A percentile compares a stretch with the other conserved stretches of the same genome.
Conservation (phyloP, 225 moss, liverwort and hornwort species). For the Marchantia polymorpha region DNA sequence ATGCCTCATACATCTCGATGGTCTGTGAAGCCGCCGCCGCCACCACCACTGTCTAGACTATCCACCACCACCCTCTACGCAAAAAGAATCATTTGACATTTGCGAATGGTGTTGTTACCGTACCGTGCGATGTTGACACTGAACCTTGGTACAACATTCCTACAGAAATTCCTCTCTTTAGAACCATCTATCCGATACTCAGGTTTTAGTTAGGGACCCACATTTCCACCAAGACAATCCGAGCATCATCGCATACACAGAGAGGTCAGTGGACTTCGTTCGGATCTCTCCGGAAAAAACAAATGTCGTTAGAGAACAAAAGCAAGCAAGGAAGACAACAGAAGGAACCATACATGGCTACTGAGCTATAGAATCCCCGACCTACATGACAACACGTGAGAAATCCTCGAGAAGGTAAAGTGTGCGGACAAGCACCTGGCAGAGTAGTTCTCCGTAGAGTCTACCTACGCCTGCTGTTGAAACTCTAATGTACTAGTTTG, state of each 20-base stretch:
- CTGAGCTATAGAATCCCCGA: background rate
- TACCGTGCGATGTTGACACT: background rate
- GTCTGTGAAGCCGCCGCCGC: too few relatives aligned
- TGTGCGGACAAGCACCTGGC: background rate
- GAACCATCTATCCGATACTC: background rate
- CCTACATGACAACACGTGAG: background rate
- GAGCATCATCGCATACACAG: background rate
- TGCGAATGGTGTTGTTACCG: background rate
- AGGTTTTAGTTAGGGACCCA: background rate
- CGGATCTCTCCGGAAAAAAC: background rate
- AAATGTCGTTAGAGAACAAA: background rate
- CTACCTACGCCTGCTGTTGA: background rate
- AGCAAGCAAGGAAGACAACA: background rate
- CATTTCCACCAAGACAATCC: background rate
- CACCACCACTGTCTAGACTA: background rate
- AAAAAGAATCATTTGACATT: background rate
- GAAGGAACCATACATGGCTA: background rate
- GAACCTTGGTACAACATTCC: background rate
- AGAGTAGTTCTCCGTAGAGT: too few relatives aligned
- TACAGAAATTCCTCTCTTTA: background rate
- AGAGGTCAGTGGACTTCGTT: background rate
- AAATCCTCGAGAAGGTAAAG: background rate
- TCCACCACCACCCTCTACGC: background rate
- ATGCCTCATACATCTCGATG: background rate
- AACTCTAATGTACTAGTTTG: background rate